These are phyloP conservation scores for Vigna hirtella DNA, from an alignment of 306 rosid species.

Conservation along the genomic window DNA sequence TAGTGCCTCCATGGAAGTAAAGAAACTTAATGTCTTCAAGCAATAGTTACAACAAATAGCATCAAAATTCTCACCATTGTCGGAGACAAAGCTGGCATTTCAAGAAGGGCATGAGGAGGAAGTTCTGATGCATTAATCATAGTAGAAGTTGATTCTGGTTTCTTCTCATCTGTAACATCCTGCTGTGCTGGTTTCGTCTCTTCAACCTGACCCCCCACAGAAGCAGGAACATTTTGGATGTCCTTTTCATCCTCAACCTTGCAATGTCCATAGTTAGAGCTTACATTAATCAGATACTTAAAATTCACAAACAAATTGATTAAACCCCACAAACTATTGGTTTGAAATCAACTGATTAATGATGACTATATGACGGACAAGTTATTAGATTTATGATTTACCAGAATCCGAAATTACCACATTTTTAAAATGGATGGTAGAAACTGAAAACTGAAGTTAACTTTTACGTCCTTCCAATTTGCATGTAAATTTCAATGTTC, in stretches of 20 bases:
- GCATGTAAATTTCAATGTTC: constrained; percentile 17
- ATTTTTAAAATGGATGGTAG: constrained; percentile 13
- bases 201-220: constrained; percentile 52
- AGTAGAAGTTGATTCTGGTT: constrained; percentile 62
- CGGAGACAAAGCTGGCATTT: constrained; percentile 97
- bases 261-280: constrained; percentile 52
- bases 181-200: constrained; percentile 53
- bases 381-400: constrained; percentile 33
- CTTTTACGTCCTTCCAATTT: constrained; percentile 18
- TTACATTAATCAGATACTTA: constrained; percentile 45
- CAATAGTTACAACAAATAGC: constrained; percentile 27
- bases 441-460: constrained; percentile 28
- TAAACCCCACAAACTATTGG: constrained; percentile 26
- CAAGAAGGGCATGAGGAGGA: constrained; percentile 84
- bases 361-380: constrained; percentile 23
- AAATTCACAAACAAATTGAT: constrained; percentile 31
- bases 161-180: constrained; percentile 52
- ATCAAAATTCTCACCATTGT: constrained; percentile 77
- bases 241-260: constrained; percentile 92
- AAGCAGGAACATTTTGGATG: constrained; percentile 77
- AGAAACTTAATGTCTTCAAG: constrained; percentile 30
- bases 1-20: constrained; percentile 40
- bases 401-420: constrained; percentile 26
- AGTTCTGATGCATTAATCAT: constrained; percentile 66
- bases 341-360: constrained; percentile 21